These are phyloP conservation scores for Mucor racemosus DNA, from an alignment of 371 early-diverging fungal genomes.

Conservation along the genomic window DNA sequence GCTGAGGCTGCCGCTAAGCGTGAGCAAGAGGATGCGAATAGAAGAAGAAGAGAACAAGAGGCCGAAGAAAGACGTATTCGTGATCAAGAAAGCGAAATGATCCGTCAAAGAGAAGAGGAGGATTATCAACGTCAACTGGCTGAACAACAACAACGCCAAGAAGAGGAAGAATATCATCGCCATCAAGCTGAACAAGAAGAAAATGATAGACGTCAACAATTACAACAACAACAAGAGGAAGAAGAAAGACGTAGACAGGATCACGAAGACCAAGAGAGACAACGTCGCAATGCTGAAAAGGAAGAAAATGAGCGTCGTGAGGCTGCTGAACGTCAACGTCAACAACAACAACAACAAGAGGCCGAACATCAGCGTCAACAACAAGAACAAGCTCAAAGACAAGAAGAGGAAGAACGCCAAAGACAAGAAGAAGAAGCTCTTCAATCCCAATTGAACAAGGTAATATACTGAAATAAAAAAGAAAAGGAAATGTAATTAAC, in stretches of 20 bases:
- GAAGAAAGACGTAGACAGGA: conserved; percentile 21
- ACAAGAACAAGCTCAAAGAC: conserved; percentile 12
- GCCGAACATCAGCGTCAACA: conserved; percentile 26
- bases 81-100: conserved; percentile 19
- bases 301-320: conserved; percentile 20
- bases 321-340: conserved; percentile 31
- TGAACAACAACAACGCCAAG: conserved; percentile 22
- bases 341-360: conserved; percentile 26
- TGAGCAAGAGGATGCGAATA: conserved; percentile 35
- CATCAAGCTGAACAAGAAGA: conserved; percentile 36
- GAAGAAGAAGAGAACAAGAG: conserved; percentile 23
- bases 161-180: conserved; percentile 27
- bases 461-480: conserved; percentile 1
- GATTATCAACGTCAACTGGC: conserved; percentile 20
- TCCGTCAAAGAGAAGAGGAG: conserved; percentile 10
- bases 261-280: conserved; percentile 26
- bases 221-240: conserved; percentile 13
- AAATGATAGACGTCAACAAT: conserved; percentile 17
- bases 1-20: conserved; percentile 17
- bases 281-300: conserved; percentile 20
- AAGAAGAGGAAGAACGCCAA: conserved; percentile 34
- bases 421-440: conserved; percentile 20
- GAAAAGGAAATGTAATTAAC: not conserved
- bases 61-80: conserved; percentile 19
- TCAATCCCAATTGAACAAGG: conserved; percentile 32